Evolutionary conservation across 1,284 basidiomycete genomes (phyloP).

Genomic region (Boletus austroedulis): DNA sequence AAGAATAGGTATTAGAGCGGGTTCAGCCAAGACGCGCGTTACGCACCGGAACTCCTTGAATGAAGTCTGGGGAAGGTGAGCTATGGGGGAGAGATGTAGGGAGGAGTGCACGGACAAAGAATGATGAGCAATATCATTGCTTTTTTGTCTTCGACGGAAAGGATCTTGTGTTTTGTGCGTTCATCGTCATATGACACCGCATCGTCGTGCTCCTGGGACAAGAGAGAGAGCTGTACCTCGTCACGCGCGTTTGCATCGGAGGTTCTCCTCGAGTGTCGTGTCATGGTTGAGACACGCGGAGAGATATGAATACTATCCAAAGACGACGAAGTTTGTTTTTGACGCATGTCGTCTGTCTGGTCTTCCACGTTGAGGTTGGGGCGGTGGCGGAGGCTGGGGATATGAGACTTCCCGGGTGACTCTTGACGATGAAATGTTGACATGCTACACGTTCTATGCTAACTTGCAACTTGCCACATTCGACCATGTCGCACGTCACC

Average conservation of each 20-base stretch:
- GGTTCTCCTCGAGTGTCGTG: conserved; percentile 34
- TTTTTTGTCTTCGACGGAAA: conserved; percentile 75
- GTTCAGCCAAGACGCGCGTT: conserved; percentile 20
- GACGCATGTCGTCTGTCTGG: conserved; percentile 38
- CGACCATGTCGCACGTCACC: conserved; percentile 14
- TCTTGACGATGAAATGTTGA: conserved; percentile 32
- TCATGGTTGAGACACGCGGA: conserved; percentile 56
- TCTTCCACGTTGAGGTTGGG: conserved; percentile 33
- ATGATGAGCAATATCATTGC: conserved; percentile 86
- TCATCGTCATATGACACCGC: conserved; percentile 28
- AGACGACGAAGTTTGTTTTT: conserved; percentile 45
- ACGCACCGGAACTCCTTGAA: conserved; percentile 95
- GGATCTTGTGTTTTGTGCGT: conserved; percentile 43
- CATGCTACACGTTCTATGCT: conserved; percentile 26
- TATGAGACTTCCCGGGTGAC: conserved; percentile 25
- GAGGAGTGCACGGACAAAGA: conserved; percentile 67
- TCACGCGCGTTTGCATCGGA: conserved; percentile 43
- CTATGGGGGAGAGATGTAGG: conserved; percentile 9
- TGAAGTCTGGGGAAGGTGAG: conserved; percentile 57
- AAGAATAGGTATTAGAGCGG: conserved; percentile 13
- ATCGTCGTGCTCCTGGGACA: conserved; percentile 53
- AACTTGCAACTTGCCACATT: conserved; percentile 11
- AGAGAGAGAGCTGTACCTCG: conserved; percentile 62
- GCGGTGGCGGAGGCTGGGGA: conserved; percentile 31
- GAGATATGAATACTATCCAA: conserved; percentile 62